Base-by-base conservation (phyloP, 768 basidiomycete genomes). In the Boletus tylopilopsis region DNA sequence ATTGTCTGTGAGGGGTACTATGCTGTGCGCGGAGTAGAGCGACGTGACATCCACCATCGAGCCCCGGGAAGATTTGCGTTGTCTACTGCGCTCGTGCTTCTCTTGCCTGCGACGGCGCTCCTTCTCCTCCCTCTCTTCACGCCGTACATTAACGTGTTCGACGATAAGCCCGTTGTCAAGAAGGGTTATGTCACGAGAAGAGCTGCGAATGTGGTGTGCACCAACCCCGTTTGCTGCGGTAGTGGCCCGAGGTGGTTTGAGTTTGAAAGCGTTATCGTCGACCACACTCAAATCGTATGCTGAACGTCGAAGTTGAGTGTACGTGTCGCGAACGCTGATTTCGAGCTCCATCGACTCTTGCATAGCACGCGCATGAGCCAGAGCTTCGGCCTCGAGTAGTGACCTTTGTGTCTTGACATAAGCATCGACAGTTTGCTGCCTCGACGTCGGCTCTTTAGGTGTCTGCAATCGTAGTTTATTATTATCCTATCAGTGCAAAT, bases 101-200 rank as follows among this genome's bases (percentile, higher is more conserved):
- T 86, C 90, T 53, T 89, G 85, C 58, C 75, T 83, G 51, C 79
- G 80, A 50, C 76, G 74, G 23, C 87, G 81, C 37, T 88, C 85
- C 37, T 79, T 78, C 32, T 82, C 86, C 55, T 89, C 88, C 50
- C 72, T 79, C 65, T 90, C 90, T 66, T 90, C 89, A 54, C 76
- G 84, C 27, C 84, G 80, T 18, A 94, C 80, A 65, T 94, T 81
- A 32, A 94, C 86, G 52, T 89, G 87, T 59, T 94, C 92, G 8
- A 93, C 85, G 45, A 92, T 88, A 77, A 94, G 83, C 4, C 90
- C 90, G 55, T 90, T 93, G 67, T 92, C 87, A 19, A 94, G 78
- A 10, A 94, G 72, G 0, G 90, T 89, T 13, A 90, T 76, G 47
- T 92, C 87, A 29, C 87, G 79, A 34, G 82, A 82, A 46, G 81